Conservation (phyloP, 129 eudicot species). For the sunflower (Helianthus annuus) region DNA sequence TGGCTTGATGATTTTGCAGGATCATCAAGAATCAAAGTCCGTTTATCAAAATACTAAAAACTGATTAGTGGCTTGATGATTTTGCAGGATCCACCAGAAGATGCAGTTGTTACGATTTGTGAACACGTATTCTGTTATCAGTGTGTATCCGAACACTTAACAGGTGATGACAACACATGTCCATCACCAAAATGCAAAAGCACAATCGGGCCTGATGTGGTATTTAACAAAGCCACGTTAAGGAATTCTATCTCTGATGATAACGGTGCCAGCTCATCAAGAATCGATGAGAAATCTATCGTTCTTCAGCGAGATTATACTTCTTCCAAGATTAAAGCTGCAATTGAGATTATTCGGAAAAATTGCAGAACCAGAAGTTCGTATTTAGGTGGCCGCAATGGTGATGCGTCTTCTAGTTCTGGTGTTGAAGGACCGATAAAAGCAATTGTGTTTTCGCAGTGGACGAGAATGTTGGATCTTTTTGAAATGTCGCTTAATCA, state of each 20-base stretch:
- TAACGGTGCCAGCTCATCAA: slow-evolving; percentile 40
- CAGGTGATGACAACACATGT: slow-evolving; percentile 80
- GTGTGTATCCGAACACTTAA: slow-evolving; percentile 70
- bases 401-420: slow-evolving; percentile 24
- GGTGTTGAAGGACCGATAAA: slow-evolving; percentile 49
- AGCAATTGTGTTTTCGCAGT: slow-evolving; percentile 90
- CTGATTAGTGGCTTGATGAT: slow-evolving; percentile 11
- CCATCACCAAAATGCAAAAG: slow-evolving; percentile 76
- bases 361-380: slow-evolving; percentile 41
- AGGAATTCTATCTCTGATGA: slow-evolving; percentile 53
- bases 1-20: too few species aligned
- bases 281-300: slow-evolving; percentile 35
- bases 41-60: not conserved
- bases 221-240: slow-evolving; percentile 69
- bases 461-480: slow-evolving; percentile 94
- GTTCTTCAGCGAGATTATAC: slow-evolving; percentile 59
- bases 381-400: slow-evolving; percentile 32
- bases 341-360: slow-evolving; percentile 56
- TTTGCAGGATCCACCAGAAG: slow-evolving; percentile 85
- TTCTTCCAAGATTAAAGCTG: slow-evolving; percentile 84
- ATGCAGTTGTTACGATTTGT: slow-evolving; percentile 75
- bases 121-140: slow-evolving; percentile 80
- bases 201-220: slow-evolving; percentile 63
- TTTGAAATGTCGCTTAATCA: slow-evolving; percentile 62
- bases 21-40: not conserved